Evolutionary conservation across 192 early-diverging fungal genomes (phyloP).

Genomic region (Phlyctochytrium bullatum): DNA sequence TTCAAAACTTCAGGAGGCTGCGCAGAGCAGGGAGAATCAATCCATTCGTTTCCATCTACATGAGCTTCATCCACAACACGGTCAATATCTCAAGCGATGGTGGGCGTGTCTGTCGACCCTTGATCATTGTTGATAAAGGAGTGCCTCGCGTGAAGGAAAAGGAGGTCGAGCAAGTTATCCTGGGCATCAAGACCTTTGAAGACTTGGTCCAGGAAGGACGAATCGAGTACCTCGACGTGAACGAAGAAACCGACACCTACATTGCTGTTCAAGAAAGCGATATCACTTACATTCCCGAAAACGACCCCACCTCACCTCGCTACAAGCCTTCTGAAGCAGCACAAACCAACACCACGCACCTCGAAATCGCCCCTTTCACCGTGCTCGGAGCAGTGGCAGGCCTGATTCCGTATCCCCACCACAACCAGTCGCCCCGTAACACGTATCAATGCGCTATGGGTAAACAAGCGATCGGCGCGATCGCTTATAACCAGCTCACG

Average conservation of each 20-base stretch:
- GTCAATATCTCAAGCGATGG: slow-evolving; percentile 92
- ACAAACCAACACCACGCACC: slow-evolving; percentile 74
- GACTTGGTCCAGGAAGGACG: slow-evolving; percentile 88
- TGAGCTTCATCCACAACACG: slow-evolving; percentile 75
- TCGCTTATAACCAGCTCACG: slow-evolving; percentile 91
- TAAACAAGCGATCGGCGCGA: slow-evolving; percentile 97
- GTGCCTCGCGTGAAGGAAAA: slow-evolving; percentile 45
- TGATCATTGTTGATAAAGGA: slow-evolving; percentile 90
- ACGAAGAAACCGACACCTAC: slow-evolving; percentile 95
- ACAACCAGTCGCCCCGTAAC: slow-evolving; percentile 98
- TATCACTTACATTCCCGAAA: slow-evolving; percentile 55
- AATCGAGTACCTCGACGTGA: slow-evolving; percentile 95
- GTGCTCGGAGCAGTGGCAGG: slow-evolving; percentile 96
- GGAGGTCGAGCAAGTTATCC: slow-evolving; percentile 47
- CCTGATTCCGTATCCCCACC: slow-evolving; percentile 96
- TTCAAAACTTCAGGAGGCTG: slow-evolving; percentile 78
- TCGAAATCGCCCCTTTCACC: slow-evolving; percentile 96
- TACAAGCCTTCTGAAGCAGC: slow-evolving; percentile 26
- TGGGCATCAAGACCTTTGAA: slow-evolving; percentile 71
- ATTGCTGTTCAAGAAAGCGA: slow-evolving; percentile 89
- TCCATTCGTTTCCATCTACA: slow-evolving; percentile 87
- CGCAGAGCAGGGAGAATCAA: slow-evolving; percentile 85
- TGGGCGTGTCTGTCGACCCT: slow-evolving; percentile 93
- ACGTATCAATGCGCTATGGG: slow-evolving; percentile 99
- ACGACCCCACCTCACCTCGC: slow-evolving; percentile 17